Evolutionary conservation across 441 rosid genomes (phyloP).

Genomic region (Francoa sonchifolia): DNA sequence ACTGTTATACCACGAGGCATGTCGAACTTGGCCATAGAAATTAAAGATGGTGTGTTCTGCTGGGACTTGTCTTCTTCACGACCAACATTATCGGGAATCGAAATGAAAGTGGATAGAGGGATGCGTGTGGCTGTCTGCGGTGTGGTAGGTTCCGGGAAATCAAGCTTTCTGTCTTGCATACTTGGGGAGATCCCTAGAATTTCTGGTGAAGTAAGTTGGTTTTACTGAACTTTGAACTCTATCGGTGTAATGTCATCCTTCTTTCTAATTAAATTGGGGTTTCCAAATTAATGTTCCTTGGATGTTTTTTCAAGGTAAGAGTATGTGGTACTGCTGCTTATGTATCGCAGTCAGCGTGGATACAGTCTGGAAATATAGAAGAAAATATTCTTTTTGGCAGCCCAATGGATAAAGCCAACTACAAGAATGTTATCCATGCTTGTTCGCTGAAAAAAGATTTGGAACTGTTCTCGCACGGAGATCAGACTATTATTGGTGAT

Average conservation of each 20-base stretch:
- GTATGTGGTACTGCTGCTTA: slow-evolving; percentile 90
- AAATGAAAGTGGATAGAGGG: slow-evolving; percentile 77
- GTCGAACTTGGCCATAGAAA: slow-evolving; percentile 60
- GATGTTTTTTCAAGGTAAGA: slow-evolving; percentile 48
- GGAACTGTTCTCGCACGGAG: slow-evolving; percentile 94
- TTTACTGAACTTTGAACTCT: slow-evolving; percentile 11
- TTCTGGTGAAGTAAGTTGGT: slow-evolving; percentile 82
- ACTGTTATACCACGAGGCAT: slow-evolving; percentile 58
- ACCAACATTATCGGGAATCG: slow-evolving; percentile 65
- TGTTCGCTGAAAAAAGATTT: slow-evolving; percentile 91
- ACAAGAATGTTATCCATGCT: slow-evolving; percentile 84
- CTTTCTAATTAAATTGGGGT: neutral
- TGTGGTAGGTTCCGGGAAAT: slow-evolving; percentile 92
- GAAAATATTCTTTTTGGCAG: slow-evolving; percentile 98
- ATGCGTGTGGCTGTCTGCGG: slow-evolving; percentile 99
- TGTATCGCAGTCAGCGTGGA: slow-evolving; percentile 99
- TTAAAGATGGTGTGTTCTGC: slow-evolving; percentile 64
- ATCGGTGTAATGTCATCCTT: slow-evolving; percentile 1
- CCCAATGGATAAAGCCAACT: slow-evolving; percentile 86
- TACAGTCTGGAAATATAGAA: slow-evolving; percentile 97
- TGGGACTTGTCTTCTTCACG: slow-evolving; percentile 68
- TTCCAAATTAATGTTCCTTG: slow-evolving; percentile 9
- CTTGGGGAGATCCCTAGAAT: slow-evolving; percentile 96
- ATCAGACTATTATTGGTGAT: slow-evolving; percentile 97
- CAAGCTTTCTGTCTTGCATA: slow-evolving; percentile 95